Conservation (phyloP, 495 filamentous ascomycete genomes). For the Penicillium subrubescens region DNA sequence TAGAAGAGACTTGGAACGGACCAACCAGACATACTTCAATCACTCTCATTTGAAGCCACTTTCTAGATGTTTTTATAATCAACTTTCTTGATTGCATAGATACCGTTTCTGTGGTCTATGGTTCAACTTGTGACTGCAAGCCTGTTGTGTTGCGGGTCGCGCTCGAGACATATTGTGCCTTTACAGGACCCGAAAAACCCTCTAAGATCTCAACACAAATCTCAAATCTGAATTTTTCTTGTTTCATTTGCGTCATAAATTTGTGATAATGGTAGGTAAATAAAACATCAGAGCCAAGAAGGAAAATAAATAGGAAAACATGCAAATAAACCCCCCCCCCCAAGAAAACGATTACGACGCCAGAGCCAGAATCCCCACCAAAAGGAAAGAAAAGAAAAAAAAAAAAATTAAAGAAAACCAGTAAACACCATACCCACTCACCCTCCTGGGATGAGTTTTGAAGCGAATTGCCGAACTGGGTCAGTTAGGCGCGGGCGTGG, state of each 20-base stretch:
- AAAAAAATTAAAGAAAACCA: too few relatives aligned
- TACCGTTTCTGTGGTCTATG: too few relatives aligned
- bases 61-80: too few relatives aligned
- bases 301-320: neutral
- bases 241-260: conserved; percentile 2
- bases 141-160: too few relatives aligned
- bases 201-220: neutral
- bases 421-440: conserved; percentile 17
- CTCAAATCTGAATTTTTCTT: neutral
- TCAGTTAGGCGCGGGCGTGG: conserved; percentile 22
- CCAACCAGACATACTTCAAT: too few relatives aligned
- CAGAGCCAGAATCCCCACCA: conserved; percentile 2
- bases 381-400: neutral
- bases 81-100: too few relatives aligned
- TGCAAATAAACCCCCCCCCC: conserved; percentile 7
- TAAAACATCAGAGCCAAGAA: conserved; percentile 9
- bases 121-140: too few relatives aligned
- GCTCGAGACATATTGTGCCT: too few relatives aligned
- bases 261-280: neutral
- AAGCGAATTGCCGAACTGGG: conserved; percentile 20
- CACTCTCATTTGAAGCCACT: too few relatives aligned
- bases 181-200: too few relatives aligned
- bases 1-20: too few relatives aligned
- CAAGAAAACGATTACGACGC: conserved; percentile 13
- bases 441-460: conserved; percentile 18